Conservation (phyloP, 1,139 yeast genomes). For the Sugiyamaella xylanicola region DNA sequence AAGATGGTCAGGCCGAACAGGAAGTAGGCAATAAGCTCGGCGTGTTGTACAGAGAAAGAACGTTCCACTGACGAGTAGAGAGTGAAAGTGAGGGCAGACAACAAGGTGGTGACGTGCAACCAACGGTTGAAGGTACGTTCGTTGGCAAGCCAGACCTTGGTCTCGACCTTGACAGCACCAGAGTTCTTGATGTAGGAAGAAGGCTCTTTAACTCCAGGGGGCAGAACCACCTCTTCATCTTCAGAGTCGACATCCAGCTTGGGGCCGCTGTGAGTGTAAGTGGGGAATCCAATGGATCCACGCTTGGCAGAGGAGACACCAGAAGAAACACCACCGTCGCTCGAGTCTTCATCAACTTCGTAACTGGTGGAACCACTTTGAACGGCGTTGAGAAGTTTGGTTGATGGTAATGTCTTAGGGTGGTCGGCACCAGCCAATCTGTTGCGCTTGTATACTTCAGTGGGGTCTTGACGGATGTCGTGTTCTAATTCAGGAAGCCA, state of each 20-base stretch:
- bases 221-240: constrained; percentile 82
- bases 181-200: constrained; percentile 76
- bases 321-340: constrained; percentile 32
- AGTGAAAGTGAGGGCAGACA: constrained; percentile 85
- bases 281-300: constrained; percentile 31
- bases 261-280: constrained; percentile 34
- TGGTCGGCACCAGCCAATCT: constrained; percentile 33
- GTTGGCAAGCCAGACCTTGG: constrained; percentile 97
- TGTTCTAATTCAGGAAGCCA: constrained; percentile 92
- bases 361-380: constrained; percentile 23
- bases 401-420: constrained; percentile 20
- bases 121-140: constrained; percentile 96
- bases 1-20: constrained; percentile 81
- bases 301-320: constrained; percentile 13
- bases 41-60: constrained; percentile 50
- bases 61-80: constrained; percentile 74
- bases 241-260: constrained; percentile 75
- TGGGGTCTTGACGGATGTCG: constrained; percentile 75
- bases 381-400: constrained; percentile 10
- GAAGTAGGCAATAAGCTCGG: constrained; percentile 64
- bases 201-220: constrained; percentile 88
- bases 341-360: constrained; percentile 37
- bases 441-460: constrained; percentile 66
- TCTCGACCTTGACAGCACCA: constrained; percentile 91
- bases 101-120: constrained; percentile 87